A percentile compares a stretch with the other conserved stretches of the same genome.
These are phyloP conservation scores for Ceriops tagal DNA, from an alignment of 345 rosid genomes.

Conservation along the genomic window DNA sequence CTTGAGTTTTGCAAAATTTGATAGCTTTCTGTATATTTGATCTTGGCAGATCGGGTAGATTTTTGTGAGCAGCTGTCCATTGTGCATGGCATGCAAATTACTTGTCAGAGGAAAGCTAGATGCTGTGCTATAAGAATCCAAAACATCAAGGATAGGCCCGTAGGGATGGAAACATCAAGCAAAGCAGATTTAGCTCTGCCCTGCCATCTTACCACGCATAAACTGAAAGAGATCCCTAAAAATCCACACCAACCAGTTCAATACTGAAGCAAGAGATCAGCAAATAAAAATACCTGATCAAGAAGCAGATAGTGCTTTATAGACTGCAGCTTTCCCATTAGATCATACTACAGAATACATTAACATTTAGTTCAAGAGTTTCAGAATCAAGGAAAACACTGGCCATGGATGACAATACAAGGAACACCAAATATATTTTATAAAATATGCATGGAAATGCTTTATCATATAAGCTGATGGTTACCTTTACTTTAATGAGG, in stretches of 20 bases:
- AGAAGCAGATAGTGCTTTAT: conserved; percentile 97
- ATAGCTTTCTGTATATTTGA: neutral
- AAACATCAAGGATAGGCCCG: too few species aligned
- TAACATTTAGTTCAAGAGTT: conserved; percentile 16
- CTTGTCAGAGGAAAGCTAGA: too few species aligned
- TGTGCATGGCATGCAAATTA: too few species aligned
- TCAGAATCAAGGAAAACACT: conserved; percentile 2
- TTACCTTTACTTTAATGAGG: conserved; percentile 85
- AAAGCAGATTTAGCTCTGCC: too few species aligned
- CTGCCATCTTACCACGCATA: too few species aligned
- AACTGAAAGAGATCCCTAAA: neutral
- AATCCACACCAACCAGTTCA: neutral
- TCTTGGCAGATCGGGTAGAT: conserved; percentile 9
- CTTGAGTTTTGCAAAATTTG: neutral
- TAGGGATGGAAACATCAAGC: too few species aligned
- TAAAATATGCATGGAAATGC: neutral
- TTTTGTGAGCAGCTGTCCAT: neutral
- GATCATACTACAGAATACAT: conserved; percentile 61
- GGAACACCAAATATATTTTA: neutral
- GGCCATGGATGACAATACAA: neutral
- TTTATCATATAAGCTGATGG: conserved; percentile 2
- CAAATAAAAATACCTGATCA: conserved; percentile 69
- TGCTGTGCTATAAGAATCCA: too few species aligned
- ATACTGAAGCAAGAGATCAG: neutral
- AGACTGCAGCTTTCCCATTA: conserved; percentile 81